Evolutionary conservation across 352 stramenopile species (phyloP).

Genomic region (Phytophthora foliorum): DNA sequence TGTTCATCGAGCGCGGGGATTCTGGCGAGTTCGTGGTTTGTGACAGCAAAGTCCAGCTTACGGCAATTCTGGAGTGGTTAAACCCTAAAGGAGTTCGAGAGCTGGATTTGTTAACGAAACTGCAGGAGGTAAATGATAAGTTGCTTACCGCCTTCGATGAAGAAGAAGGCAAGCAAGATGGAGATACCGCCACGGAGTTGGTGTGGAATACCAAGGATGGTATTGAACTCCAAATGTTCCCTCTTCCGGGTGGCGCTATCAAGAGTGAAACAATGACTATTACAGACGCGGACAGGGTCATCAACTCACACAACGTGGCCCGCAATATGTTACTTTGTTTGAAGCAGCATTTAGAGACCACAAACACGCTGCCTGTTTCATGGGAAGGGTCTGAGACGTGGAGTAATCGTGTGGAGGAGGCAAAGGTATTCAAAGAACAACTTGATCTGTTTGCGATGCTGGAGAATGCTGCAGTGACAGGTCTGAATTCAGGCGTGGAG

Average conservation of each 20-base stretch:
- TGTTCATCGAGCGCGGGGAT: conserved; percentile 79
- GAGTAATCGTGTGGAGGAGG: conserved; percentile 48
- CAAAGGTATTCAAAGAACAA: conserved; percentile 42
- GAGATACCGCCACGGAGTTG: conserved; percentile 17
- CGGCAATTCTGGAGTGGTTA: conserved; percentile 67
- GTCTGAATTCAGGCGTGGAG: conserved; percentile 53
- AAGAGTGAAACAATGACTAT: conserved; percentile 61
- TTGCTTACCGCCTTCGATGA: conserved; percentile 40
- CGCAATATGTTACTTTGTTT: conserved; percentile 74
- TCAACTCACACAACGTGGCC: conserved; percentile 57
- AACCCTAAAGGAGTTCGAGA: conserved; percentile 84
- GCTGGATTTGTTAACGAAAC: conserved; percentile 63
- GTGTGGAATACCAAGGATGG: conserved; percentile 41
- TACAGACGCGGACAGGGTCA: conserved; percentile 46
- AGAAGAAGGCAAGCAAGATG: conserved; percentile 31
- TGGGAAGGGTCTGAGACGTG: conserved; percentile 61
- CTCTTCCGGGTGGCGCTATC: conserved; percentile 60
- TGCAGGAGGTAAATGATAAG: conserved; percentile 57
- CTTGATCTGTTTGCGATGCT: conserved; percentile 65
- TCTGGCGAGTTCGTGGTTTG: conserved; percentile 71
- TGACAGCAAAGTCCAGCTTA: conserved; percentile 49
- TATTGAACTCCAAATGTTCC: conserved; percentile 74
- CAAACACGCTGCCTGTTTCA: conserved; percentile 57
- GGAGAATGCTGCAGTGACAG: conserved; percentile 60
- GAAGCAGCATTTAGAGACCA: conserved; percentile 60